Evolutionary conservation across 129 eudicot genomes (phyloP), one percentile per base, ranked within the genome.

Genomic region (Calendula officinalis): DNA sequence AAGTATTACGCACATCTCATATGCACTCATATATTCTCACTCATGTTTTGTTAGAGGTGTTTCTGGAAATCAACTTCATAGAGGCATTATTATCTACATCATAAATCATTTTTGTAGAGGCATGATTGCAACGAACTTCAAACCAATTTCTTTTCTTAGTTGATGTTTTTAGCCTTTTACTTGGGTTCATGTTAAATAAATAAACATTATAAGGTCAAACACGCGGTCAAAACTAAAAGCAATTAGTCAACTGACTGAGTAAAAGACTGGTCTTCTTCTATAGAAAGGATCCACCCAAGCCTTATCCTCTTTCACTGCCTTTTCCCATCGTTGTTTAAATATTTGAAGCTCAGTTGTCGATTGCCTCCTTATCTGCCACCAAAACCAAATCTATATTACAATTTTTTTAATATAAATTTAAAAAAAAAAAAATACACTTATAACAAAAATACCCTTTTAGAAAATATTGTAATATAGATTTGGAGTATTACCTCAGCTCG

Each of bases 251-350:
- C 30, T 22, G 30, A n/a, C 16, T 2, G 32, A 39, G 56, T 54
- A 27, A 12, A 44, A 7, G 64, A 30, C 41, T 60, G 78, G 51
- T 48, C 67, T 69, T 43, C 71, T 58, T 62, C 66, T 67, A 43
- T 78, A 62, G 57, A 75, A 83, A 58, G 79, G 87, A 70, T 83
- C 95, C 35, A 77, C 83, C 97, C 97, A 90, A 27, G 74, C 37
- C 43, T 38, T 59, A 63, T 90, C 95, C 52, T 79, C 83, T 72
- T 77, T 72, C 47, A 78, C 80, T 2, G 97, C 97, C 64, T 67
- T 47, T 37, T 90, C 87, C 95, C 97, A 90, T 8, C 97, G 83
- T 11, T 78, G 71, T 74, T 78, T 81, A 11, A 90, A 90, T 49
- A 66, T 75, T 60, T 79, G 79, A 47, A 86, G 92, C 81, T 90